These are phyloP conservation scores for Carpinus viminea DNA, from an alignment of 306 rosid genomes.

Conservation along the genomic window DNA sequence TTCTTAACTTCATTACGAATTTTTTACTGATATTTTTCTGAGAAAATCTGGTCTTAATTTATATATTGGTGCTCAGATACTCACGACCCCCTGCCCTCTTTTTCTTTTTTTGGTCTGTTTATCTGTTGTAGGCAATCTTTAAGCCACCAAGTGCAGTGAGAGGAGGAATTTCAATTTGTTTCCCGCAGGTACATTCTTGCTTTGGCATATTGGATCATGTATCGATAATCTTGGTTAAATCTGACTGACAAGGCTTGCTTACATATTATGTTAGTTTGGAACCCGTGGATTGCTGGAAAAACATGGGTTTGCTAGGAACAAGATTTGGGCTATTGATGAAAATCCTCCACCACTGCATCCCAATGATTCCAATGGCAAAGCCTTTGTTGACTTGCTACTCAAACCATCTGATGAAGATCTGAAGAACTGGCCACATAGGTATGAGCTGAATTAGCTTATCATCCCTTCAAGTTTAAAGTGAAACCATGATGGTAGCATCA, in stretches of 20 bases:
- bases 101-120: neutral
- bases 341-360: constrained; percentile 64
- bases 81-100: neutral
- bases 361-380: constrained; percentile 52
- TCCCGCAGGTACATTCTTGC: constrained; percentile 66
- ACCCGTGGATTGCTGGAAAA: constrained; percentile 69
- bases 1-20: neutral
- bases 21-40: neutral
- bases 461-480: neutral
- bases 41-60: neutral
- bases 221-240: neutral
- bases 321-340: constrained; percentile 62
- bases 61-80: neutral
- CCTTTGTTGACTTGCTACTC: constrained; percentile 63
- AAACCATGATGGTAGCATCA: neutral
- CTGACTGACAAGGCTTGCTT: constrained; percentile 5
- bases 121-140: constrained; percentile 56
- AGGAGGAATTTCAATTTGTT: constrained; percentile 95
- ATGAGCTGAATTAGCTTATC: neutral
- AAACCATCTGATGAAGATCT: constrained; percentile 75
- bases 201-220: neutral
- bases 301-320: constrained; percentile 90
- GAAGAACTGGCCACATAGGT: constrained; percentile 89
- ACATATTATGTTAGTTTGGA: constrained; percentile 55
- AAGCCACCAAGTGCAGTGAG: constrained; percentile 76